Base-by-base conservation (phyloP, 2,329 filamentous ascomycete species). In the Cercospora sp. region DNA sequence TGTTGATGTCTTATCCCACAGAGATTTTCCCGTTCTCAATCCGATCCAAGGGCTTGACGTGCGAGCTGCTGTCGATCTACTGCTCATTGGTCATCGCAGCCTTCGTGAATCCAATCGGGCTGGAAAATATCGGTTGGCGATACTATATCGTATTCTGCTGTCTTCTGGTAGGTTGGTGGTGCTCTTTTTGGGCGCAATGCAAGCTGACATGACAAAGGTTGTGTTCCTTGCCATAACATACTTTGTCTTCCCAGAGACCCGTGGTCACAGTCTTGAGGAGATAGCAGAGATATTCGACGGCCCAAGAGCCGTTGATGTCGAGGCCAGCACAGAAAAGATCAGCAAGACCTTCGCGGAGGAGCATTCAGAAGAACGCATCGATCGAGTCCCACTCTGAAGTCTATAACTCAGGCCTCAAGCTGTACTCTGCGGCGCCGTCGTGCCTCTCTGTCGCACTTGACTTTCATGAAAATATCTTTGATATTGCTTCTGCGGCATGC, bases 261-360 rank as follows among this genome's bases (percentile, higher is more conserved):
- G 69, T 18, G 72, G 74, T 18, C 69, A 74, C 59, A 72, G 79
- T 24, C 75, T 83, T 10, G 82, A 83, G 71, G 81, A 83, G 68
- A 83, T 83, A 62, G 80, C 80, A 34, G 80, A 79, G 65, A 77
- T 80, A 60, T 83, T 82, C 63, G 81, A 83, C 62, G 75, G 75
- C 10, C 65, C 71, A 51, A 18, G 40, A n/a, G 61, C 69, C 16
- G 43, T 63, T 4, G 68, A 67, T 21, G 40, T 61, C 18, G 64
- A 67, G 12, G 64, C 60, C 21, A 61, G 37, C 6, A 66, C 68
- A 60, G 16, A 63, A 26, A 70, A 72, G 60, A 18, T 70, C 24
- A 69, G 64, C 68, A 70, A 70, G 28, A 65, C 32, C 12, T 49
- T 60, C 7, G 68, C 65, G 45, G 63, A 70, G 16, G 70, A 73